Conservation (phyloP, 257 asterid genomes). For the Solanum paucissectum region DNA sequence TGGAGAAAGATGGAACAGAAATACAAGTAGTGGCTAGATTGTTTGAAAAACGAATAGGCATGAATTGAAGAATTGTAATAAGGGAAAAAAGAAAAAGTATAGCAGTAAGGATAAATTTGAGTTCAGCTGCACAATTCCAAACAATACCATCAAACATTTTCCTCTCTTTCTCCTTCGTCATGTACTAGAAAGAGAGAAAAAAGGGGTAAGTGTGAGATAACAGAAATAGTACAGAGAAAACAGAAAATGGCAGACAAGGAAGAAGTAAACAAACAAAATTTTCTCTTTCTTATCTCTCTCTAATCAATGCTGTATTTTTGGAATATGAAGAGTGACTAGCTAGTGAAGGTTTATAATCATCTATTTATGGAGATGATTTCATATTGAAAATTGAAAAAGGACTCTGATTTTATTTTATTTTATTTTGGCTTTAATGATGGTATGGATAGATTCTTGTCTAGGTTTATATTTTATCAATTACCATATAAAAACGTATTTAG, state of each 20-base stretch:
- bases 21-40: constrained; percentile 38
- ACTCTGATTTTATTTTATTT: too few relatives aligned
- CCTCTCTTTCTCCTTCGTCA: constrained; percentile 24
- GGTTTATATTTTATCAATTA: not conserved
- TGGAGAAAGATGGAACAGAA: constrained; percentile 12
- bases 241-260: not conserved
- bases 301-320: not conserved
- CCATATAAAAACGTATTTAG: not conserved
- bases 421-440: not conserved
- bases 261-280: not conserved
- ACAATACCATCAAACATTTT: constrained; percentile 56
- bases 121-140: constrained; percentile 68
- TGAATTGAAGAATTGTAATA: constrained; percentile 50
- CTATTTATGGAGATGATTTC: not conserved
- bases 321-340: not conserved
- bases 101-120: constrained; percentile 47
- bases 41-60: constrained; percentile 44
- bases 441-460: not conserved
- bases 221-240: not conserved
- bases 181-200: not conserved
- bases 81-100: constrained; percentile 49
- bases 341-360: not conserved
- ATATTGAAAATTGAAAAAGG: not conserved
- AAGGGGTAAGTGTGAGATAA: not conserved
- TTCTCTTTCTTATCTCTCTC: not conserved